Evolutionary conservation across 2,329 filamentous ascomycete species (phyloP).

Genomic region (Pseudogymnoascus sp.): DNA sequence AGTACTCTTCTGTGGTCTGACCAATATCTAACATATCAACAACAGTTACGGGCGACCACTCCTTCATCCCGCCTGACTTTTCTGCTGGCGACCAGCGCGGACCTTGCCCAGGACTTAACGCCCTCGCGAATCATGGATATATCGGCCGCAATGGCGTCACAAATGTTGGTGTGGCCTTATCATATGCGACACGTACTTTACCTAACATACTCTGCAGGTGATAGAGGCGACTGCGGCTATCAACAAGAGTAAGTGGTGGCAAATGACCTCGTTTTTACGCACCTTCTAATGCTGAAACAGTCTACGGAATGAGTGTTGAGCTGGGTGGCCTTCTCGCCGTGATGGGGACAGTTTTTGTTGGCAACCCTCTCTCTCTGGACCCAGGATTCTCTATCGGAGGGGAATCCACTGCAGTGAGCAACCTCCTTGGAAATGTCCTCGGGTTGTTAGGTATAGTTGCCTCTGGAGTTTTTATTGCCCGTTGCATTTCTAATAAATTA

Average conservation of each 20-base stretch:
- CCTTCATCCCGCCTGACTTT: conserved; percentile 30
- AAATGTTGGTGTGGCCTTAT: conserved; percentile 16
- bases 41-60: conserved; percentile 30
- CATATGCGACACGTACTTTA: conserved; percentile 14
- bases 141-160: conserved; percentile 35
- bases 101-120: conserved; percentile 36
- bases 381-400: conserved; percentile 40
- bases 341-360: conserved; percentile 38
- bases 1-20: background rate
- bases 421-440: conserved; percentile 13
- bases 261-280: background rate
- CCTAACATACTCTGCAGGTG: conserved; percentile 5
- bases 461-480: background rate
- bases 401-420: background rate
- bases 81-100: conserved; percentile 32
- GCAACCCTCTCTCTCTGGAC: conserved; percentile 37
- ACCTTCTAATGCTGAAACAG: conserved; percentile 22
- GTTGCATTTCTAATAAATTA: background rate
- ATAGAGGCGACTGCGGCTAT: conserved; percentile 29
- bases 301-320: conserved; percentile 40
- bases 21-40: conserved; percentile 2
- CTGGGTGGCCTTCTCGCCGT: conserved; percentile 34
- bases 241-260: conserved; percentile 26
- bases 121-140: conserved; percentile 37
- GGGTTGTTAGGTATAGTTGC: background rate